These are phyloP conservation scores for Craterostigma plantagineum DNA, from an alignment of 257 asterid genomes.

Conservation along the genomic window DNA sequence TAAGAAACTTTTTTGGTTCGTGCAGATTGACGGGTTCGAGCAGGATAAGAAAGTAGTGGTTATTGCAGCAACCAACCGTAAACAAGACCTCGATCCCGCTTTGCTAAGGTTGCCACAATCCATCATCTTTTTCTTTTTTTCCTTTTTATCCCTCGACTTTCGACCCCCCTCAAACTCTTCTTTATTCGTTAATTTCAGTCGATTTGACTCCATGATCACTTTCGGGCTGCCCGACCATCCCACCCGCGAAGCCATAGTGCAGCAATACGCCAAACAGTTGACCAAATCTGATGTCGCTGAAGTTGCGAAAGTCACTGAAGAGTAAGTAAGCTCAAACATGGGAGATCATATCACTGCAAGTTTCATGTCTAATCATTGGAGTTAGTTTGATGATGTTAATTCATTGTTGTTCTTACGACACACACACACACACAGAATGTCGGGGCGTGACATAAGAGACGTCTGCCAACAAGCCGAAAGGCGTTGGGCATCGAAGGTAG, in stretches of 20 bases:
- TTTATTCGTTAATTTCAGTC: conserved; percentile 33
- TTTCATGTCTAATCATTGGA: neutral
- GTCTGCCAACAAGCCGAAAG: conserved; percentile 97
- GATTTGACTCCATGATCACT: conserved; percentile 72
- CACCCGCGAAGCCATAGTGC: conserved; percentile 68
- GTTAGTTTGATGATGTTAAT: neutral
- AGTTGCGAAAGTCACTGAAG: conserved; percentile 51
- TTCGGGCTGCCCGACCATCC: conserved; percentile 70
- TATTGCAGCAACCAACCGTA: conserved; percentile 92
- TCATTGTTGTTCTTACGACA: neutral
- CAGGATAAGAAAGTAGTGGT: conserved; percentile 86
- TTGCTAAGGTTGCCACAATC: conserved; percentile 42
- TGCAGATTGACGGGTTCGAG: conserved; percentile 98
- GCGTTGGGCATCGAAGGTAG: conserved; percentile 96
- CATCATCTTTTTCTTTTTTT: conserved; percentile 5
- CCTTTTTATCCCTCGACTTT: neutral
- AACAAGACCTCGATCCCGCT: conserved; percentile 95
- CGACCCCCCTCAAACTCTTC: neutral
- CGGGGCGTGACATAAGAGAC: conserved; percentile 84
- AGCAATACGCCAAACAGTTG: conserved; percentile 88
- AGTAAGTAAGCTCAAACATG: conserved; percentile 16
- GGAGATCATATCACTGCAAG: neutral
- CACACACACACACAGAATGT: too few species aligned
- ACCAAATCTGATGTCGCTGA: conserved; percentile 46
- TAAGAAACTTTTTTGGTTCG: neutral